phyloP scores from a whole-genome alignment of 768 basidiomycete genomes.

The Tubosaeta sp. region DNA sequence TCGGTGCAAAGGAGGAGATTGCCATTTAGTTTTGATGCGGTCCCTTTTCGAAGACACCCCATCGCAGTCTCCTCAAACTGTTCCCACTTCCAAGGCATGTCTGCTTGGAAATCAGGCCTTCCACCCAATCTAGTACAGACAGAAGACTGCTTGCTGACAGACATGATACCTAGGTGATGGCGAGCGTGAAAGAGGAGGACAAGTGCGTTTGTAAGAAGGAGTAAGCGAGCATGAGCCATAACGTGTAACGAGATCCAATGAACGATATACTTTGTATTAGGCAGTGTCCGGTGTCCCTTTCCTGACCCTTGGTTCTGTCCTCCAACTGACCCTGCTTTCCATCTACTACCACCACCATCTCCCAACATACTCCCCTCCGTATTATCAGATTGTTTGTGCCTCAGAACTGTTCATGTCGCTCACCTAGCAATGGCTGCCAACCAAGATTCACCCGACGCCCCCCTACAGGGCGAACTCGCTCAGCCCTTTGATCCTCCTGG shows the following conservation, averaged over 20 bases:
- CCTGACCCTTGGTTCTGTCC: slow-evolving; percentile 10
- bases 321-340: slow-evolving; percentile 15
- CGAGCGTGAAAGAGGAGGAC: slow-evolving; percentile 46
- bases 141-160: slow-evolving; percentile 23
- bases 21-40: slow-evolving; percentile 31
- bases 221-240: slow-evolving; percentile 10
- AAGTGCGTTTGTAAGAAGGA: slow-evolving; percentile 36
- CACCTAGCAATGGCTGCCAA: slow-evolving; percentile 22
- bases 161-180: slow-evolving; percentile 41
- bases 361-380: slow-evolving; percentile 19
- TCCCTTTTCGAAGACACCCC: slow-evolving; percentile 34
- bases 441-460: slow-evolving; percentile 21
- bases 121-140: slow-evolving; percentile 23
- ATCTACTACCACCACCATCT: slow-evolving; percentile 17
- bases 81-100: slow-evolving; percentile 14
- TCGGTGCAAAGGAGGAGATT: slow-evolving; percentile 7
- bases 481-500: slow-evolving; percentile 38
- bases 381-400: slow-evolving; percentile 6
- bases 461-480: slow-evolving; percentile 34
- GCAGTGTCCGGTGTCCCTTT: slow-evolving; percentile 29
- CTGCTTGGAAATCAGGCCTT: slow-evolving; percentile 18
- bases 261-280: slow-evolving; percentile 17
- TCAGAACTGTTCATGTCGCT: slow-evolving; percentile 24
- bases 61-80: slow-evolving; percentile 23
- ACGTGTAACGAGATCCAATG: slow-evolving; percentile 9